Conservation (phyloP, 805 yeast genomes). For the Sungouiozyma ichnusensis region DNA sequence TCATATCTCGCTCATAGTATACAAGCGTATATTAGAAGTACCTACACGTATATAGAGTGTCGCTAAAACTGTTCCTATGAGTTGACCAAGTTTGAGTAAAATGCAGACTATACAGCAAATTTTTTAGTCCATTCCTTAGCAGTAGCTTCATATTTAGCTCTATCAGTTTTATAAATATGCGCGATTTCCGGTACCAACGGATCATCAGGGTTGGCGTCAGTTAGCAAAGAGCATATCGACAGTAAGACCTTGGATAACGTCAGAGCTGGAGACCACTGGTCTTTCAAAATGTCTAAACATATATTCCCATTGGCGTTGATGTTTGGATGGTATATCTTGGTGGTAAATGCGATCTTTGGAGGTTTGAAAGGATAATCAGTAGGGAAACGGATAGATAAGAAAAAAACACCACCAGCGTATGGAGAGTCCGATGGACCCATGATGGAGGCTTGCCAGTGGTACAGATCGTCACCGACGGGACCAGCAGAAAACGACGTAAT, state of each 20-base stretch:
- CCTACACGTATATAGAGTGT: neutral
- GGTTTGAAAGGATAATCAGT: constrained; percentile 99
- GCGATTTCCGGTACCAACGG: constrained; percentile 98
- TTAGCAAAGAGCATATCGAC: constrained; percentile 88
- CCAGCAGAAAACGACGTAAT: constrained; percentile 99
- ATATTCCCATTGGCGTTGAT: constrained; percentile 93
- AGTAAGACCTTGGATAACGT: constrained; percentile 91
- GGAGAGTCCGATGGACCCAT: constrained; percentile 98
- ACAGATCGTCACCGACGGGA: constrained; percentile 94
- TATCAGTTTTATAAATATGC: constrained; percentile 87
- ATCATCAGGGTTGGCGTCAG: constrained; percentile 98
- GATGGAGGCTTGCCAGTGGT: constrained; percentile 99
- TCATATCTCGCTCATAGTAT: too few relatives aligned
- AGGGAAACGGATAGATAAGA: constrained; percentile 94
- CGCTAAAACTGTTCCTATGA: too few relatives aligned
- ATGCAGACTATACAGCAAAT: constrained; percentile 62
- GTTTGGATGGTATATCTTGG: constrained; percentile 95
- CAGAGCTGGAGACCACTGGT: constrained; percentile 98
- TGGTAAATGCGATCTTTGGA: constrained; percentile 86
- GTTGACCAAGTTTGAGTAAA: too few relatives aligned
- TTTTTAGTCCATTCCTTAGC: constrained; percentile 99
- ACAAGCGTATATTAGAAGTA: neutral
- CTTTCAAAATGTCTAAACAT: constrained; percentile 92
- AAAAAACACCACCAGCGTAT: constrained; percentile 85
- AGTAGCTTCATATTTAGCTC: constrained; percentile 88